These are phyloP conservation scores for Barnettozyma sucrosica DNA, from an alignment of 805 yeast genomes.

Conservation along the genomic window DNA sequence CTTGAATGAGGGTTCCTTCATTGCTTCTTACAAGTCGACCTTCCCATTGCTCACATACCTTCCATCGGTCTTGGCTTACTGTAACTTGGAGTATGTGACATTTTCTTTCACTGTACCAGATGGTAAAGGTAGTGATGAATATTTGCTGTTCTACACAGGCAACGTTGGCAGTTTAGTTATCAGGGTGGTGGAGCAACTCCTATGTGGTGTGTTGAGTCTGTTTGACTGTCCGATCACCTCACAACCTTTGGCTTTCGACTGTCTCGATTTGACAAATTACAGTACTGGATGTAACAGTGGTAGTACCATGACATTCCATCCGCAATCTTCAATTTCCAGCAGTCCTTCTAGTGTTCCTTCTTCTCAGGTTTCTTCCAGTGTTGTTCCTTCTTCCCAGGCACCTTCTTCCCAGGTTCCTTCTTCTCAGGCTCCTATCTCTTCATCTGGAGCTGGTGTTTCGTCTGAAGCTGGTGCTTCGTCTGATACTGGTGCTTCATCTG, in stretches of 20 bases:
- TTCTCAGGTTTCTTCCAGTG: no score
- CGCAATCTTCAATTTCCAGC: no score
- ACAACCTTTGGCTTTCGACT: constrained; percentile 5
- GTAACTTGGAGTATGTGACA: constrained; percentile 3
- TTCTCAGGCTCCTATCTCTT: no score
- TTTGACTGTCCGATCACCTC: constrained; percentile 8
- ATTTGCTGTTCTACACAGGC: constrained; percentile 18
- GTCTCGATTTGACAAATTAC: neutral
- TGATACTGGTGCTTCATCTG: no score
- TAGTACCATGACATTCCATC: neutral
- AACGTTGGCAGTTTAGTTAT: constrained; percentile 11
- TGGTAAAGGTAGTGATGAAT: constrained; percentile 1
- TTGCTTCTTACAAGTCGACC: constrained; percentile 9
- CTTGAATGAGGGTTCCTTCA: constrained; percentile 14
- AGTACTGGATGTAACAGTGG: neutral
- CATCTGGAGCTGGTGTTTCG: no score
- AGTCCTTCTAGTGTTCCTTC: no score
- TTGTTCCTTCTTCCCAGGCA: no score
- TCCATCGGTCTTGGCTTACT: neutral
- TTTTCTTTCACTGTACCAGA: constrained; percentile 1
- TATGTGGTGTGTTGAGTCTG: constrained; percentile 9
- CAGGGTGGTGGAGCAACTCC: neutral
- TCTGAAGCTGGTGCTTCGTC: no score
- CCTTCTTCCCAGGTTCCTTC: no score
- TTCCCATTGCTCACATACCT: neutral